Conservation (phyloP, 2,329 filamentous ascomycete genomes). For the Coleophoma cylindrospora region DNA sequence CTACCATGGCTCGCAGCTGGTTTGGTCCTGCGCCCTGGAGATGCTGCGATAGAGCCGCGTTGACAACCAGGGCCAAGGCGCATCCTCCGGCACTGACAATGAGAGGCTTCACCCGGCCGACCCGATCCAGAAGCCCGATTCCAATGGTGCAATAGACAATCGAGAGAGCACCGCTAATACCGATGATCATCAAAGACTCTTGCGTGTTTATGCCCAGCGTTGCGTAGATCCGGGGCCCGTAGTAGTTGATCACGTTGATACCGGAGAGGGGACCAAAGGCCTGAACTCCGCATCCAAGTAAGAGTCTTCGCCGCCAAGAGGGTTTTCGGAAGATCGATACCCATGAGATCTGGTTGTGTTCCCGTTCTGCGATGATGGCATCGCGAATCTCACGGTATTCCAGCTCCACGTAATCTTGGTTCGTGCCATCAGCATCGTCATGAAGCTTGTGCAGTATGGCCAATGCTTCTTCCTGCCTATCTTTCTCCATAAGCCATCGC, state of each 20-base stretch:
- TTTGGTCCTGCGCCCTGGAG: slow-evolving; percentile 42
- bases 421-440: slow-evolving; percentile 34
- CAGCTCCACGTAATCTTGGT: slow-evolving; percentile 40
- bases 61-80: slow-evolving; percentile 47
- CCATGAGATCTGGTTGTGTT: slow-evolving; percentile 29
- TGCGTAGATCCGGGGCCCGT: slow-evolving; percentile 49
- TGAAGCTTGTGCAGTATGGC: slow-evolving; percentile 51
- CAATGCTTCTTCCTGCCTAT: slow-evolving; percentile 51
- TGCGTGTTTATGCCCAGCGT: slow-evolving; percentile 43
- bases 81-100: slow-evolving; percentile 43
- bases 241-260: slow-evolving; percentile 33
- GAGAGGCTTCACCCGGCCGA: slow-evolving; percentile 30
- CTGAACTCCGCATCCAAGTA: slow-evolving; percentile 42
- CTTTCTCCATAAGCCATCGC: slow-evolving; percentile 50
- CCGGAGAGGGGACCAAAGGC: slow-evolving; percentile 42
- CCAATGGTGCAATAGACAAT: slow-evolving; percentile 37
- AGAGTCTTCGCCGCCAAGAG: slow-evolving; percentile 37
- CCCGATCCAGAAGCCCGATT: slow-evolving; percentile 17
- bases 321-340: slow-evolving; percentile 36
- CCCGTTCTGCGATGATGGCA: slow-evolving; percentile 51
- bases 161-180: slow-evolving; percentile 43
- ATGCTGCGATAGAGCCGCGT: slow-evolving; percentile 43
- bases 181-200: slow-evolving; percentile 44
- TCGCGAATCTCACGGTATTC: slow-evolving; percentile 45
- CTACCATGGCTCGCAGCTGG: slow-evolving; percentile 47